Evolutionary conservation across 176 grass and related monocot genomes (phyloP).

Genomic region (Juncus inflexus): DNA sequence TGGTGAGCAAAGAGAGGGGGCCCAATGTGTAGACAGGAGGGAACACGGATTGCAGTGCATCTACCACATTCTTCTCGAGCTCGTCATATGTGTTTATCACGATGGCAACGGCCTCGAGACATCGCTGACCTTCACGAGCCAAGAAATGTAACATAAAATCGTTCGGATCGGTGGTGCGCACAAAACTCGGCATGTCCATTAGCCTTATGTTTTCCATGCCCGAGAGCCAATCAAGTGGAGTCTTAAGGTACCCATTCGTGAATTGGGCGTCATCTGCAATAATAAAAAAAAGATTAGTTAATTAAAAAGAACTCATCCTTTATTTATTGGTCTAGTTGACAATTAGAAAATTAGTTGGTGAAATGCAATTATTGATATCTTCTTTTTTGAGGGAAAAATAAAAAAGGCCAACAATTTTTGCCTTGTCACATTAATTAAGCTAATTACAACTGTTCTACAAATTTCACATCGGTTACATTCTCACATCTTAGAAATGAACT

Average conservation of each 20-base stretch:
- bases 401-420: no score
- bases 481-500: no score
- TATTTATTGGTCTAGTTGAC: background rate
- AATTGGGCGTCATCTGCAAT: conserved; percentile 35
- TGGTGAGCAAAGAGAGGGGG: conserved; percentile 31
- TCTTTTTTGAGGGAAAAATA: no score
- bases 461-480: no score
- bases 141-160: conserved; percentile 52
- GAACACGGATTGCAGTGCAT: conserved; percentile 36
- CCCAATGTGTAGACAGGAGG: conserved; percentile 50
- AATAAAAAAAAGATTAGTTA: background rate
- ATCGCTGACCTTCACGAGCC: conserved; percentile 15
- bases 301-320: background rate
- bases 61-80: conserved; percentile 39
- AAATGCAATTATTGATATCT: no score
- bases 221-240: conserved; percentile 51
- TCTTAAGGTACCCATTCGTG: conserved; percentile 65
- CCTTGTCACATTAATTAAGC: no score
- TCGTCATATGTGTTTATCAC: conserved; percentile 64
- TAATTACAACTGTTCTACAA: no score
- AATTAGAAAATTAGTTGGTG: background rate
- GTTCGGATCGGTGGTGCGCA: conserved; percentile 45
- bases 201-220: conserved; percentile 42
- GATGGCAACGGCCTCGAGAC: conserved; percentile 31
- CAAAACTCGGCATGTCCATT: conserved; percentile 63